Conservation (phyloP, 495 filamentous ascomycete genomes). For the Talaromyces ruber region DNA sequence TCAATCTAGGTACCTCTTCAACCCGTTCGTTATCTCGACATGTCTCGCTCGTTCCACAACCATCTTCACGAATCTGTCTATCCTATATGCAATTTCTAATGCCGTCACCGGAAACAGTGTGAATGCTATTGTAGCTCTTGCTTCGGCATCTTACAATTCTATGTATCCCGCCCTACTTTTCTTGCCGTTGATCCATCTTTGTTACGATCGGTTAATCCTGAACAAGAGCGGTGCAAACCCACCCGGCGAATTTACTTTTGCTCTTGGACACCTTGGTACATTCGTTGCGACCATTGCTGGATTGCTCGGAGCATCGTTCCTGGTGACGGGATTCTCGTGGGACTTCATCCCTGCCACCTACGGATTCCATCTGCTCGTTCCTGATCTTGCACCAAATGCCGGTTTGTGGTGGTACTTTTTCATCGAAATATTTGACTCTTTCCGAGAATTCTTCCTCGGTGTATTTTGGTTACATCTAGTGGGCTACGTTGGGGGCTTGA, state of each 20-base stretch:
- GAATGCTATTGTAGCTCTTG: slow-evolving; percentile 76
- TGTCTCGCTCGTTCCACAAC: slow-evolving; percentile 88
- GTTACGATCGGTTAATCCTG: slow-evolving; percentile 56
- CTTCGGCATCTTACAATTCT: slow-evolving; percentile 82
- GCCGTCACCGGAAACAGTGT: slow-evolving; percentile 67
- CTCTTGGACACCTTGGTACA: slow-evolving; percentile 37
- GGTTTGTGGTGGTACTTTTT: slow-evolving; percentile 99
- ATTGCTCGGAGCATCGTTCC: slow-evolving; percentile 61
- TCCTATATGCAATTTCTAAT: slow-evolving; percentile 75
- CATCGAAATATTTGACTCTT: slow-evolving; percentile 98
- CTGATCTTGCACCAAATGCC: slow-evolving; percentile 89
- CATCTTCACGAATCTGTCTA: slow-evolving; percentile 82
- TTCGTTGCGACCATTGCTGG: slow-evolving; percentile 37
- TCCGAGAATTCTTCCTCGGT: slow-evolving; percentile 91
- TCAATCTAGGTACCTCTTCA: slow-evolving; percentile 69
- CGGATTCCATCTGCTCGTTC: slow-evolving; percentile 81
- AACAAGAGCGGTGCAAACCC: slow-evolving; percentile 11
- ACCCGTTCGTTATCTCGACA: slow-evolving; percentile 87
- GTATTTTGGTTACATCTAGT: slow-evolving; percentile 96
- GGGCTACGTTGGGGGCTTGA: slow-evolving; percentile 78
- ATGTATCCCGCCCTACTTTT: slow-evolving; percentile 85
- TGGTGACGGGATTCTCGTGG: slow-evolving; percentile 71
- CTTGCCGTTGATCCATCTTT: slow-evolving; percentile 71
- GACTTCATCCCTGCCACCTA: slow-evolving; percentile 85
- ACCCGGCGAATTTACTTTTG: slow-evolving; percentile 34